Evolutionary conservation across 805 yeast species (phyloP), one percentile per base, ranked within the genome.

Genomic region (Saturnispora besseyi): DNA sequence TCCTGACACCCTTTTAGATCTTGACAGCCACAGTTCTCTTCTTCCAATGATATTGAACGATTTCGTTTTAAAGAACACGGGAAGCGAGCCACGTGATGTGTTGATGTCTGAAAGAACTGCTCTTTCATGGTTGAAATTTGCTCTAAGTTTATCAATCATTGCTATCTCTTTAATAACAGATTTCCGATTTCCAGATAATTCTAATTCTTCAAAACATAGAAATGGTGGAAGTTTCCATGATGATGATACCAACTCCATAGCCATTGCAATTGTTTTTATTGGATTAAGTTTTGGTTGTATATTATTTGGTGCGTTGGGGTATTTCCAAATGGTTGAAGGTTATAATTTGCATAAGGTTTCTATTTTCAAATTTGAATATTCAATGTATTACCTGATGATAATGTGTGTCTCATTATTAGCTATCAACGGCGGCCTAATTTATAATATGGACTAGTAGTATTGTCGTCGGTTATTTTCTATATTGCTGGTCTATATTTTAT

Each of bases 91-190:
- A 0, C 62, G 82, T 41, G 82, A 77, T 59, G 73, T 73, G 10
- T 59, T 76, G 13, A 78, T 76, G 65, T 69, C 73, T 50, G 82
- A 77, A 55, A 62, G 81, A 36, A 77, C 81, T 3, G 71, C 76
- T 24, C 59, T 77, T 18, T 65, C 76, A 26, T 76, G 77, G 64
- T 59, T 76, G 37, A 63, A 76, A 48, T 74, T 77, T 55, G 59
- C 77, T 1, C 59, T 70, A 8, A 65, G 76, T 6, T 58, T 76
- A 21, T 68, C 72, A 51, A 64, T 77, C 44, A 67, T 76, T 4
- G 70, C 78, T 1, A 65, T 74, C 34, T 78, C 78, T 1, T 65
- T 77, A 18, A 55, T 72, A 5, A 53, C 75, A 6, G 70, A 76
- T 54, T 74, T 72, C 57, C 64, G 70, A 51, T 60, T 77, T n/a